Base-by-base conservation (phyloP, 768 basidiomycete species). In the Suillus plorans region DNA sequence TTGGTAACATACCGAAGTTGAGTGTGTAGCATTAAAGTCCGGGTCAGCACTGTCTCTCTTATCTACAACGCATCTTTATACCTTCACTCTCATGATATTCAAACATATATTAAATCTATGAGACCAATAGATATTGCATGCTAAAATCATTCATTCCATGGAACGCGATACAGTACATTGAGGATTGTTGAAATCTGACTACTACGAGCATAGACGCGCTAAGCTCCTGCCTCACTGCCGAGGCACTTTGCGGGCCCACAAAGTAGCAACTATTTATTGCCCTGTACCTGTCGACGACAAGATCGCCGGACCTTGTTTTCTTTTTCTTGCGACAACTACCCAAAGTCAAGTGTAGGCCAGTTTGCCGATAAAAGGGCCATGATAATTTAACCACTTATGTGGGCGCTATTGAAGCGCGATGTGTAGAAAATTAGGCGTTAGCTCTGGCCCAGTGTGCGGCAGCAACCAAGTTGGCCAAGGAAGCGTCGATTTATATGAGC, bases 361-460 rank as follows among this genome's bases (percentile, higher is more conserved):
- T 65, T 55, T 10, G 69, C 70, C 66, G 64, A 64, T 61, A 66
- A 69, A 67, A 74, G 72, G 67, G 66, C 71, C 67, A 73, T 69
- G 77, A 79, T 85, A 84, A 85, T 77, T 85, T 85, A 85, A 86
- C 87, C 84, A 79, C 78, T 81, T 82, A 28, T 81, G 80, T 82
- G 86, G 86, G 83, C 88, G 92, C 92, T 94, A 92, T 94, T 94
- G 92, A 94, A 94, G 92, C 92, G 89, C 82, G 80, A 79, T 72
- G 75, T 70, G 20, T 69, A 71, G 70, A 72, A 67, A 74, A 74
- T 90, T 82, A 95, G 78, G 86, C 86, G 80, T 84, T 86, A 78
- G 85, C 76, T 74, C 96, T 93, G 71, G 95, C 95, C 94, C 93
- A 96, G 77, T 90, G 89, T 72, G 96, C 96, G 78, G 89, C 95